phyloP scores from a whole-genome alignment of 2,329 filamentous ascomycete genomes.

The Aureobasidium subglaciale region DNA sequence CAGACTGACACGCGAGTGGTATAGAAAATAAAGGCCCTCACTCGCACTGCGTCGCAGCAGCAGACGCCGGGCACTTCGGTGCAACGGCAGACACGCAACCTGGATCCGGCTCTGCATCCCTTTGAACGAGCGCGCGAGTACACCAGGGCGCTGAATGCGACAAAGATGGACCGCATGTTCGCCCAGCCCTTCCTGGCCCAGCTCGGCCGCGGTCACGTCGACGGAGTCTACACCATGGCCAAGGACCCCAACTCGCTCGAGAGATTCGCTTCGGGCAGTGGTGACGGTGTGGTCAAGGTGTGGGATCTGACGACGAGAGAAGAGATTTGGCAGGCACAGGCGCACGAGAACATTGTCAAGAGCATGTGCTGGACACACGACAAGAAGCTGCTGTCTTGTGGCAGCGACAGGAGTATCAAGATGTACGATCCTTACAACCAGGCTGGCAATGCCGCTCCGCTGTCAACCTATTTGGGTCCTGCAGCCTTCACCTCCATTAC shows the following conservation, averaged over 20 bases:
- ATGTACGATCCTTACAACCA: constrained; percentile 85
- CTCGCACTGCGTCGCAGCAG: constrained; percentile 55
- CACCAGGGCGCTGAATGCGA: constrained; percentile 70
- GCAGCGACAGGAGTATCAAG: constrained; percentile 79
- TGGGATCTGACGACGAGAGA: constrained; percentile 72
- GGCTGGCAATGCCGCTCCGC: constrained; percentile 58
- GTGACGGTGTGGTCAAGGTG: constrained; percentile 89
- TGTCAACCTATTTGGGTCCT: constrained; percentile 76
- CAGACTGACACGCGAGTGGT: not conserved
- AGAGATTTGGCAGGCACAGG: constrained; percentile 69
- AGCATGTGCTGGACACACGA: constrained; percentile 83
- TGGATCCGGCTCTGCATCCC: constrained; percentile 80
- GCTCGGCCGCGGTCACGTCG: constrained; percentile 83
- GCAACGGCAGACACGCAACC: constrained; percentile 58
- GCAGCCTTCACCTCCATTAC: constrained; percentile 77
- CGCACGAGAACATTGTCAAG: constrained; percentile 92
- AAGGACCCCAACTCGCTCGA: constrained; percentile 43
- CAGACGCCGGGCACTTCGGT: constrained; percentile 62
- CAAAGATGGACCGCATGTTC: constrained; percentile 91
- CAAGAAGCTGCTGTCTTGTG: constrained; percentile 78
- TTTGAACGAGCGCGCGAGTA: constrained; percentile 89
- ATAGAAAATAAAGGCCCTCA: constrained; percentile 60
- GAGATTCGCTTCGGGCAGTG: constrained; percentile 66
- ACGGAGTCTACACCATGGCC: constrained; percentile 56
- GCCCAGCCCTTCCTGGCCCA: constrained; percentile 76